Base-by-base conservation (phyloP, 306 rosid species). In the Lablab purpureus region DNA sequence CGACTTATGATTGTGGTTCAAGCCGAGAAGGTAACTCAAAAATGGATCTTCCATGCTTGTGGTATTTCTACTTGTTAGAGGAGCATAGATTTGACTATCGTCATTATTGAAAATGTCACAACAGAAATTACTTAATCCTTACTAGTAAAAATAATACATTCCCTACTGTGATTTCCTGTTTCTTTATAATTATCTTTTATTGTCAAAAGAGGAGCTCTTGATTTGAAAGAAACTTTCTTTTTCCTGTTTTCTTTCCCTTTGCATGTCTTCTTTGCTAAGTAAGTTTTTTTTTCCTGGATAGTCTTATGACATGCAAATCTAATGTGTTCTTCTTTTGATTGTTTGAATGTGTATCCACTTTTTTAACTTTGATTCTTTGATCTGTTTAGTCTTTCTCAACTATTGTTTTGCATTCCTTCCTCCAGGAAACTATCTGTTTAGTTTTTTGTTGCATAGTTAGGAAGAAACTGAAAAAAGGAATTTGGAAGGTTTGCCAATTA, bases 1-100 rank as follows among this genome's bases (percentile, higher is more conserved):
- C 98, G 97, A 23, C 88, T 95, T 41, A 89, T 92, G 98, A 78
- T 92, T 43, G 99, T 95, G 15, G 89, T 95, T 66, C 89, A 95
- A 58, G 95, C 97, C 9, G 99, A 95, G 89, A 90, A 89, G 98
- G 99, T 94, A 82, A 27, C 7, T 3, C 25, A 18, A 9, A n/a
- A n/a, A n/a, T n/a, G n/a, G n/a, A n/a, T n/a, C n/a, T n/a, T n/a
- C n/a, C 51, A 50, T 47, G 15, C 13, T 52, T 37, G 70, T 40
- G 45, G 56, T 32, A 23, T 75, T 56, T n/a, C 9, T 71, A 4
- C 45, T 60, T 81, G 30, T 50, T 22, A 5, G 52, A 19, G 75
- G 19, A 77, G 51, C 8, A 17, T 77, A 59, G 15, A 30, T 64
- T 80, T 45, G 37, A 46, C 71, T 50, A 14, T 81, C 27, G 32